Conservation (phyloP, 2,329 filamentous ascomycete species). For the Paracoccidioides brasiliensis region DNA sequence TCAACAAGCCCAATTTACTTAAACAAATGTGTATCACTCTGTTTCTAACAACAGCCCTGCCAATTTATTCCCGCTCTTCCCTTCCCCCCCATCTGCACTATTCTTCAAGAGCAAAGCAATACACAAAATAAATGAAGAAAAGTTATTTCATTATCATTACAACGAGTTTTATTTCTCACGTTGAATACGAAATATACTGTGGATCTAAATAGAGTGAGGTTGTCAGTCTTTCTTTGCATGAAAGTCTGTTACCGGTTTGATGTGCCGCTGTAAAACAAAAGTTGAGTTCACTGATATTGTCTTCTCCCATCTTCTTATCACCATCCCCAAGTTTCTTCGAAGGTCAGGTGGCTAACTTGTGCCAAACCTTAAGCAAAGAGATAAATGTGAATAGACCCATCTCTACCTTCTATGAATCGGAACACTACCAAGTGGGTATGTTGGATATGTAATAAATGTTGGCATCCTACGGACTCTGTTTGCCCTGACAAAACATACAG, state of each 20-base stretch:
- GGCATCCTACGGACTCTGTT: no score
- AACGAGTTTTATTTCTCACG: not conserved
- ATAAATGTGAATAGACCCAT: no score
- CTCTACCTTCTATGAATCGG: no score
- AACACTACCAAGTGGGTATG: no score
- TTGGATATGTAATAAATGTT: no score
- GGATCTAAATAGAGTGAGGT: not conserved
- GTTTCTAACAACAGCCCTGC: not conserved
- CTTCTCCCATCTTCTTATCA: no score
- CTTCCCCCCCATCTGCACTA: not conserved
- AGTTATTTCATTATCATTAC: not conserved
- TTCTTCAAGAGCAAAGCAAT: not conserved
- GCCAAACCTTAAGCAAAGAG: no score
- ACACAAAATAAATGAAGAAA: constrained; percentile 1
- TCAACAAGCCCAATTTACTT: not conserved
- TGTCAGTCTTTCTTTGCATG: not conserved
- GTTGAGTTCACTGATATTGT: no score
- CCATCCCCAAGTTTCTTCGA: no score
- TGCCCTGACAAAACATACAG: no score
- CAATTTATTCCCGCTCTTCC: not conserved
- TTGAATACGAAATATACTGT: not conserved
- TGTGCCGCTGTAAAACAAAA: no score
- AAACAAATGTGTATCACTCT: not conserved
- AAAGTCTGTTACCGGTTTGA: not conserved
- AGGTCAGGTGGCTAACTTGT: no score